Percentiles rank a stretch among this genome's conserved stretches.
phyloP scores from a whole-genome alignment of 2,329 filamentous ascomycete genomes.

The Paraconiothyrium brasiliense region DNA sequence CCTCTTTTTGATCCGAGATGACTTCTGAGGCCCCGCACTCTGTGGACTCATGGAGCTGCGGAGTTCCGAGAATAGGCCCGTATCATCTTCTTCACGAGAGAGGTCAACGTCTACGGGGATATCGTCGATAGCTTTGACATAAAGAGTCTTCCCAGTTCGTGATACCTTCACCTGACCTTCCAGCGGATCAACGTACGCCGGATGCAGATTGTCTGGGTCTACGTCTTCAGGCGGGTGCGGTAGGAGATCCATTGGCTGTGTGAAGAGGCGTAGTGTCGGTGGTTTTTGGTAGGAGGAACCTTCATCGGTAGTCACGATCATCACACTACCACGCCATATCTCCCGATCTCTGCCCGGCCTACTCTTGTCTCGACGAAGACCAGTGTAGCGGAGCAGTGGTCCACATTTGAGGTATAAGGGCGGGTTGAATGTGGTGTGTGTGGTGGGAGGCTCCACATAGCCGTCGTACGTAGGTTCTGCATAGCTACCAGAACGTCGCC shows the following conservation, averaged over 20 bases:
- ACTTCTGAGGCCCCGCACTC: slow-evolving; percentile 39
- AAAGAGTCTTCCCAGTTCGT: slow-evolving; percentile 84
- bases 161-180: slow-evolving; percentile 88
- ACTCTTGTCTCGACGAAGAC: slow-evolving; percentile 71
- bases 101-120: slow-evolving; percentile 81
- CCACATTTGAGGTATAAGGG: slow-evolving; percentile 88
- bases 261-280: slow-evolving; percentile 84
- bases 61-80: slow-evolving; percentile 80
- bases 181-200: slow-evolving; percentile 88
- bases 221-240: slow-evolving; percentile 79
- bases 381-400: slow-evolving; percentile 88
- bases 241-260: slow-evolving; percentile 83
- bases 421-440: slow-evolving; percentile 80
- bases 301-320: slow-evolving; percentile 92
- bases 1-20: slow-evolving; percentile 59
- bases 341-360: slow-evolving; percentile 68
- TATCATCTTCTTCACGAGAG: slow-evolving; percentile 80
- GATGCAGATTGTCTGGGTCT: slow-evolving; percentile 69
- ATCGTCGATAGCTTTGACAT: slow-evolving; percentile 88
- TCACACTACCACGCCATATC: slow-evolving; percentile 90
- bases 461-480: slow-evolving; percentile 67
- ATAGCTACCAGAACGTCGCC: slow-evolving; percentile 47
- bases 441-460: slow-evolving; percentile 71
- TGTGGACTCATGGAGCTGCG: slow-evolving; percentile 61
- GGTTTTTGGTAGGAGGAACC: slow-evolving; percentile 82